phyloP scores from a whole-genome alignment of 176 grass and related monocot genomes.

The Alloteropsis semialata region DNA sequence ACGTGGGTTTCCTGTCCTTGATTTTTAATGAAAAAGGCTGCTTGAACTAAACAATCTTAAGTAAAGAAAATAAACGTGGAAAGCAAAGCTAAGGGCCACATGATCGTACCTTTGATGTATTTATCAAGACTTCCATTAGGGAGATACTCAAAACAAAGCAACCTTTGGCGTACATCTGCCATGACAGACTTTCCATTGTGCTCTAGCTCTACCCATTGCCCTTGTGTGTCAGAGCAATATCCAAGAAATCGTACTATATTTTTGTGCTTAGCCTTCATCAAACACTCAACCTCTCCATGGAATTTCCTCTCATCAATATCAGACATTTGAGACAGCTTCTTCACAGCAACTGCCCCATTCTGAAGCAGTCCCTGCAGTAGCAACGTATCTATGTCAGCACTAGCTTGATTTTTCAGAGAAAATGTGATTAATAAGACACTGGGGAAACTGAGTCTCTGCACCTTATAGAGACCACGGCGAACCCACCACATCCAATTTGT shows the following conservation, averaged over 20 bases:
- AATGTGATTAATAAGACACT: background rate
- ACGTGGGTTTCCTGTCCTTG: background rate
- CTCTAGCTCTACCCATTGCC: background rate
- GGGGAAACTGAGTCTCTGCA: background rate
- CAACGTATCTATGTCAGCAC: background rate
- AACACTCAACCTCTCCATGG: background rate
- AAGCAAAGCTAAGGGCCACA: background rate
- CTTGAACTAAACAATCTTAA: background rate
- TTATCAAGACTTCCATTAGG: background rate
- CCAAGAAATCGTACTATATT: slow-evolving; percentile 7
- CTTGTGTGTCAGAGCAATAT: background rate
- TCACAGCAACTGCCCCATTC: background rate
- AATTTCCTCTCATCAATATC: background rate
- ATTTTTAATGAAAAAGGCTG: background rate
- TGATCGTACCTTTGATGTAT: background rate
- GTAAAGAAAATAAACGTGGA: background rate
- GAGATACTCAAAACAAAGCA: slow-evolving; percentile 11
- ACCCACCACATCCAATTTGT: background rate
- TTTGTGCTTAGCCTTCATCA: background rate
- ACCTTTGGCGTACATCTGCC: background rate
- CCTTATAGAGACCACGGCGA: slow-evolving; percentile 1
- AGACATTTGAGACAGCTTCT: background rate
- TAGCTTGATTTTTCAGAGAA: background rate
- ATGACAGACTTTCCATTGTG: background rate
- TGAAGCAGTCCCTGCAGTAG: background rate